These are phyloP conservation scores for Lepidium campestre DNA, from an alignment of 441 rosid genomes.

Conservation along the genomic window DNA sequence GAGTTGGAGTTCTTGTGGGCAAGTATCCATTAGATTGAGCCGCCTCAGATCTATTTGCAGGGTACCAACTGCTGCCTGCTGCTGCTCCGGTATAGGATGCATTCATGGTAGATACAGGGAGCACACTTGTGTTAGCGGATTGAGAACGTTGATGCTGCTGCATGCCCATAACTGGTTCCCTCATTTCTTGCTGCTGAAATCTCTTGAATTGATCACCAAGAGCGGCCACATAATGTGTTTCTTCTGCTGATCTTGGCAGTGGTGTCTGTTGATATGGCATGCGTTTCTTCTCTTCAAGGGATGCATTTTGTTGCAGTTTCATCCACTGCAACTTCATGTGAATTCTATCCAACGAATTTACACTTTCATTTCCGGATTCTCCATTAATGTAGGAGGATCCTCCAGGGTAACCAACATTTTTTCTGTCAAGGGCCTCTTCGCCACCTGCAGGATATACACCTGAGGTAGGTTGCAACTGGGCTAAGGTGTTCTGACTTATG, in stretches of 20 bases:
- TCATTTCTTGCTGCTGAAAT: slow-evolving; percentile 47
- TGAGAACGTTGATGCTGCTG: slow-evolving; percentile 55
- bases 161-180: slow-evolving; percentile 68
- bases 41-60: slow-evolving; percentile 42
- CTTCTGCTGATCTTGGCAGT: slow-evolving; percentile 44
- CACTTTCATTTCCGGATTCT: slow-evolving; percentile 43
- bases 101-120: slow-evolving; percentile 45
- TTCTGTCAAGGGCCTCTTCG: slow-evolving; percentile 60
- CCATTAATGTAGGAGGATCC: slow-evolving; percentile 26
- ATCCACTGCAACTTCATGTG: slow-evolving; percentile 57
- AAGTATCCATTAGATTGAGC: slow-evolving; percentile 53
- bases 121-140: slow-evolving; percentile 48
- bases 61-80: slow-evolving; percentile 44
- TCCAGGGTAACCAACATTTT: slow-evolving; percentile 56
- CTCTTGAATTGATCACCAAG: slow-evolving; percentile 54
- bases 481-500: slow-evolving; percentile 34
- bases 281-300: slow-evolving; percentile 52
- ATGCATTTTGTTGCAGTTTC: slow-evolving; percentile 49
- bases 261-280: slow-evolving; percentile 48
- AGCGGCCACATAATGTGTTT: slow-evolving; percentile 36
- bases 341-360: slow-evolving; percentile 52
- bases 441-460: slow-evolving; percentile 28
- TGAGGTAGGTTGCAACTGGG: slow-evolving; percentile 44
- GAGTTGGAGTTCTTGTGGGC: slow-evolving; percentile 39
- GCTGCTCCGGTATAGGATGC: slow-evolving; percentile 50